A percentile compares a stretch with the other conserved stretches of the same genome.
phyloP scores from a whole-genome alignment of 1,284 basidiomycete species.

The Naganishia sp. region DNA sequence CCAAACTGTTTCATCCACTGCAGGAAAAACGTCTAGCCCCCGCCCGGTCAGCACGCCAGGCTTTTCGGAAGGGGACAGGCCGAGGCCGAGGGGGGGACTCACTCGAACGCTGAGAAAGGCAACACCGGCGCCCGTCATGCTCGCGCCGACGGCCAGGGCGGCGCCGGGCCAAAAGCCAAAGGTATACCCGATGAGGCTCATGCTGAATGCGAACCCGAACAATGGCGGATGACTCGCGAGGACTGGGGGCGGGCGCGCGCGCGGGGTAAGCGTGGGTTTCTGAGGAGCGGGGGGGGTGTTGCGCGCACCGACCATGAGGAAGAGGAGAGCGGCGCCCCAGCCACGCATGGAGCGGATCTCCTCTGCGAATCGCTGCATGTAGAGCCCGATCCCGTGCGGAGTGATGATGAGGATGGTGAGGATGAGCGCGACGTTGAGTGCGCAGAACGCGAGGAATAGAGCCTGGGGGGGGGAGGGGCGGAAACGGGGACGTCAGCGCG shows the following conservation, averaged over 20 bases:
- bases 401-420: constrained; percentile 45
- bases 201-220: constrained; percentile 49
- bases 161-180: constrained; percentile 51
- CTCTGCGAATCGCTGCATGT: constrained; percentile 46
- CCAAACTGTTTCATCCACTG: constrained; percentile 44
- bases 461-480: too few species aligned
- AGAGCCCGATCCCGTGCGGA: constrained; percentile 45
- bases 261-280: too few species aligned
- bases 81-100: too few species aligned
- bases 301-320: constrained; percentile 44
- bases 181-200: constrained; percentile 52
- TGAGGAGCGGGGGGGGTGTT: background rate
- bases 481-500: too few species aligned
- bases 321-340: constrained; percentile 44
- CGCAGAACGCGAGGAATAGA: constrained; percentile 3
- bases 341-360: constrained; percentile 43
- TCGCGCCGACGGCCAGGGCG: constrained; percentile 43
- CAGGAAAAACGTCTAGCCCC: constrained; percentile 53
- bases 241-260: too few species aligned
- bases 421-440: constrained; percentile 36
- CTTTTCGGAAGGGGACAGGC: too few species aligned
- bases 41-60: too few species aligned
- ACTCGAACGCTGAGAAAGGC: constrained; percentile 50
- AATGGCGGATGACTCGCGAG: constrained; percentile 52
- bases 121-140: constrained; percentile 44